Conservation (phyloP, 768 basidiomycete genomes). For the Russula sp. region DNA sequence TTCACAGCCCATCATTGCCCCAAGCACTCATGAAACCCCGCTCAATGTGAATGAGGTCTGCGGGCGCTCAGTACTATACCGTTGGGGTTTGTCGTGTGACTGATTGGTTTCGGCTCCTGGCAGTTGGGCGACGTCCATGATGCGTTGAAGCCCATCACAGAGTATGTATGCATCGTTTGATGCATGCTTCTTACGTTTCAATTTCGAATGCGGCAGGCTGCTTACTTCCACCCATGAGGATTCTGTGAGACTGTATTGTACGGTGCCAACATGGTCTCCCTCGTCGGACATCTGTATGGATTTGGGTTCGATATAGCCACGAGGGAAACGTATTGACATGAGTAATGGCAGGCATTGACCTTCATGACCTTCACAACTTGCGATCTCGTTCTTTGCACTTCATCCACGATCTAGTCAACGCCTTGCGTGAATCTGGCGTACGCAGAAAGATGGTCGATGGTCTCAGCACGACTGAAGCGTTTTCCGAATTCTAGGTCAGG, state of each 20-base stretch:
- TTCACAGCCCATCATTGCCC: background rate
- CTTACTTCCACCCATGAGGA: conserved; percentile 39
- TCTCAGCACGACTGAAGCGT: conserved; percentile 1
- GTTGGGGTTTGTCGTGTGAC: conserved; percentile 11
- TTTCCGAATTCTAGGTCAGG: conserved; percentile 40
- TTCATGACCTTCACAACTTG: conserved; percentile 63
- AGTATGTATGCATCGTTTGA: conserved; percentile 36
- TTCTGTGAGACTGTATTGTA: conserved; percentile 54
- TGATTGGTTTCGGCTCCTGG: background rate
- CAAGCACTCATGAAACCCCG: background rate
- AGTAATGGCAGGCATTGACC: conserved; percentile 44
- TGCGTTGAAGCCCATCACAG: conserved; percentile 56
- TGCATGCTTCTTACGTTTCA: background rate
- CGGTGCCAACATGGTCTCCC: conserved; percentile 60
- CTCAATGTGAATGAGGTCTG: conserved; percentile 15
- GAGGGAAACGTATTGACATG: background rate
- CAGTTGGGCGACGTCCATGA: conserved; percentile 50
- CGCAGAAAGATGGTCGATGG: conserved; percentile 25
- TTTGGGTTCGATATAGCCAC: background rate
- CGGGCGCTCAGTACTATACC: conserved; percentile 2
- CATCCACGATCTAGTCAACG: conserved; percentile 57
- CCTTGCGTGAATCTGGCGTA: conserved; percentile 57
- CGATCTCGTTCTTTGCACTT: conserved; percentile 56
- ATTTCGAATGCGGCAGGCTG: conserved; percentile 35
- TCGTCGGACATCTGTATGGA: conserved; percentile 53